Conservation (phyloP, 1,284 basidiomycete species). For the Apiotrichum brassicae region DNA sequence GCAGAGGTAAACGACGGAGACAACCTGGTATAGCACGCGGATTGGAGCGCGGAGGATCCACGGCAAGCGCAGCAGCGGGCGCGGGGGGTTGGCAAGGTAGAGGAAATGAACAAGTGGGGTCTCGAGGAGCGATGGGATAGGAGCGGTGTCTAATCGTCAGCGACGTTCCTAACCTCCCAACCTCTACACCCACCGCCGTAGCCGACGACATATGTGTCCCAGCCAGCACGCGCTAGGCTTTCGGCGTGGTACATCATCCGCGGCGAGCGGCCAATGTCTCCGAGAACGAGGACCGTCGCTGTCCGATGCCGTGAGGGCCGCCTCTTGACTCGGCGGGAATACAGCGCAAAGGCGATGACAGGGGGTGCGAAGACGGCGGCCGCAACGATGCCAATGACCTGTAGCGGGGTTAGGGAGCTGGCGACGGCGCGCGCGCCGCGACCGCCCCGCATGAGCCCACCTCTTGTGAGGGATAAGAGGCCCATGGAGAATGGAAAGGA, state of each 20-base stretch:
- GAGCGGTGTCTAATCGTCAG: slow-evolving; percentile 58
- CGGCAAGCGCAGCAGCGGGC: slow-evolving; percentile 53
- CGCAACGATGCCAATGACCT: slow-evolving; percentile 7
- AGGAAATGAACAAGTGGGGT: slow-evolving; percentile 60
- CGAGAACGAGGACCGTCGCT: slow-evolving; percentile 83
- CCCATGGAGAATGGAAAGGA: neutral
- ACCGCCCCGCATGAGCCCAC: neutral
- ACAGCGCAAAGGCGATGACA: slow-evolving; percentile 6
- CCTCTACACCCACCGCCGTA: slow-evolving; percentile 61
- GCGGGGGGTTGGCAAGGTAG: slow-evolving; percentile 63
- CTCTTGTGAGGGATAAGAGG: neutral
- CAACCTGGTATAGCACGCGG: slow-evolving; percentile 68
- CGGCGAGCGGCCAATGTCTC: slow-evolving; percentile 91
- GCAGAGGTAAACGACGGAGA: slow-evolving; percentile 55
- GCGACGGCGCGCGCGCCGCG: neutral
- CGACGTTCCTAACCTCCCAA: neutral
- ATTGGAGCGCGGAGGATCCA: slow-evolving; percentile 74
- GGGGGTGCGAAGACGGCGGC: slow-evolving; percentile 8
- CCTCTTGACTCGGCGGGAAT: slow-evolving; percentile 4
- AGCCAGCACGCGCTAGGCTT: slow-evolving; percentile 75
- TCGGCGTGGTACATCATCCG: slow-evolving; percentile 99
- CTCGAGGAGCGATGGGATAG: slow-evolving; percentile 61
- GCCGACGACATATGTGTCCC: slow-evolving; percentile 75
- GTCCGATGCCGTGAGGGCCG: slow-evolving; percentile 40
- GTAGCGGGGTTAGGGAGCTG: neutral